These are phyloP conservation scores for Saprolegnia diclina DNA, from an alignment of 352 stramenopile genomes.

Conservation along the genomic window DNA sequence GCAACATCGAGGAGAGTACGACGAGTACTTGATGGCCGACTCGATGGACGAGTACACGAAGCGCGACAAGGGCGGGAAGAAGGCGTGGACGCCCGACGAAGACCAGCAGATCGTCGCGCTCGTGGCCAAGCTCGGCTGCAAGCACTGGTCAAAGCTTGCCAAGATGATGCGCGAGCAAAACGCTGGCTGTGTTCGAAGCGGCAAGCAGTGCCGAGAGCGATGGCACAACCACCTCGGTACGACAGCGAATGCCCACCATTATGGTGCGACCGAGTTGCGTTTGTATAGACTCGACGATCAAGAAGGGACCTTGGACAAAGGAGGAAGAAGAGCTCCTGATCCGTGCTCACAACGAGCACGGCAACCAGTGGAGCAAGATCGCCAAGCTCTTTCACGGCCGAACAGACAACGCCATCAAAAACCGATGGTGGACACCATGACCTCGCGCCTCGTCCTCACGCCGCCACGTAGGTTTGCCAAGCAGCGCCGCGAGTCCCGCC, in stretches of 20 bases:
- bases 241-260: neutral
- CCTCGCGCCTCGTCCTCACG: neutral
- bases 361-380: conserved; percentile 49
- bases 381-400: conserved; percentile 39
- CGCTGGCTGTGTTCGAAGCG: conserved; percentile 1
- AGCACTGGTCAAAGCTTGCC: conserved; percentile 27
- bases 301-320: conserved; percentile 33
- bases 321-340: conserved; percentile 39
- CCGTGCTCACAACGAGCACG: conserved; percentile 31
- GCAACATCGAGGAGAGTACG: neutral
- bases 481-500: conserved; percentile 17
- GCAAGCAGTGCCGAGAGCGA: conserved; percentile 25
- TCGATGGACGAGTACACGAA: neutral
- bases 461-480: conserved; percentile 19
- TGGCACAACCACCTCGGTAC: conserved; percentile 27
- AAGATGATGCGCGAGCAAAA: conserved; percentile 21
- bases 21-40: neutral
- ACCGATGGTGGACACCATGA: conserved; percentile 39
- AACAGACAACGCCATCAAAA: conserved; percentile 53
- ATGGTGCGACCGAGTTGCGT: conserved; percentile 30
- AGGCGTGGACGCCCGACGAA: conserved; percentile 21
- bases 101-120: conserved; percentile 21
- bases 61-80: conserved; percentile 24
- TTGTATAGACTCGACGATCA: conserved; percentile 41
- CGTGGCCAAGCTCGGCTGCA: conserved; percentile 23